Conservation (phyloP, 768 basidiomycete genomes). For the Mycena albidolilacea region DNA sequence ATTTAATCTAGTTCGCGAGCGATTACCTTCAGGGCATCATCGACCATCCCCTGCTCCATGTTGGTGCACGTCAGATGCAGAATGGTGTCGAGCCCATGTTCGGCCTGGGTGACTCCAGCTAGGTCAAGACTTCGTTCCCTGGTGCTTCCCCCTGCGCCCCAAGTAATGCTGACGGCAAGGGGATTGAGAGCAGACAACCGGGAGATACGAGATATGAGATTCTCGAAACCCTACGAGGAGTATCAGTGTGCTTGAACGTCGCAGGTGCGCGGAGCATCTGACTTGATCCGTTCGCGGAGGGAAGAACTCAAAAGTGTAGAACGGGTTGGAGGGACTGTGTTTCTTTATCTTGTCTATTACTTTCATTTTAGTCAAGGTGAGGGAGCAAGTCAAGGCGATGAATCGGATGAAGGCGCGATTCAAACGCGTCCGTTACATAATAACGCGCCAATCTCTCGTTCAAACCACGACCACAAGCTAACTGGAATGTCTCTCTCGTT, state of each 20-base stretch:
- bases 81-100: slow-evolving; percentile 87
- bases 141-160: slow-evolving; percentile 97
- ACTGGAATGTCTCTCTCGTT: slow-evolving; percentile 12
- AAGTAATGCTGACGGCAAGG: slow-evolving; percentile 92
- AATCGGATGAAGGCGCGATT: background rate
- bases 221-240: slow-evolving; percentile 84
- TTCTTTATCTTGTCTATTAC: slow-evolving; percentile 76
- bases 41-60: slow-evolving; percentile 91
- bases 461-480: background rate
- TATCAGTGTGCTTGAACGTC: slow-evolving; percentile 22
- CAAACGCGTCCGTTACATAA: no score
- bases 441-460: no score
- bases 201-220: slow-evolving; percentile 89
- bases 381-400: background rate
- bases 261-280: slow-evolving; percentile 10
- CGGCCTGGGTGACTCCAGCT: slow-evolving; percentile 80
- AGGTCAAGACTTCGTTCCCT: slow-evolving; percentile 91
- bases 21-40: slow-evolving; percentile 85
- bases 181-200: slow-evolving; percentile 85
- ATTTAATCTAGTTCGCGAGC: slow-evolving; percentile 20
- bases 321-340: slow-evolving; percentile 67
- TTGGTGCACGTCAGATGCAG: slow-evolving; percentile 98
- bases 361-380: slow-evolving; percentile 66
- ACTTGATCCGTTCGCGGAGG: slow-evolving; percentile 95
- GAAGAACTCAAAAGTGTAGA: slow-evolving; percentile 97